These are phyloP conservation scores for Glomus cerebriforme DNA, from an alignment of 192 early-diverging fungal genomes.

Conservation along the genomic window DNA sequence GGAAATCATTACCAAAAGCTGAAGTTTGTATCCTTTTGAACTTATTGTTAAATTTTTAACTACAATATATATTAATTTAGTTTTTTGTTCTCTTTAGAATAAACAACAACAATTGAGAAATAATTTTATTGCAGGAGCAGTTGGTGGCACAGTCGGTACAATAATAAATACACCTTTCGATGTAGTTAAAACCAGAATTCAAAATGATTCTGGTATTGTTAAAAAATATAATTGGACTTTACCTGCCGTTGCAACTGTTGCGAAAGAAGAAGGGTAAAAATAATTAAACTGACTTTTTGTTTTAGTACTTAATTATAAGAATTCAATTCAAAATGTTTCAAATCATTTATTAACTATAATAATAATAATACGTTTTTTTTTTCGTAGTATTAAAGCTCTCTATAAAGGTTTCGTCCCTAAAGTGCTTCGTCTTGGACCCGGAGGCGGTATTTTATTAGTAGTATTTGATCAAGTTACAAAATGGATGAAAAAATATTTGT, in stretches of 20 bases:
- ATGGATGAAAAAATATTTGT: conserved; percentile 81
- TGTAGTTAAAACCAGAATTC: conserved; percentile 96
- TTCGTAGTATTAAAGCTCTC: conserved; percentile 64
- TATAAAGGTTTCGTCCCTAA: conserved; percentile 97
- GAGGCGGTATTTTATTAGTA: conserved; percentile 74
- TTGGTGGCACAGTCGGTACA: conserved; percentile 93
- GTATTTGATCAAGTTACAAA: conserved; percentile 86
- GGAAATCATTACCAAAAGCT: conserved; percentile 76
- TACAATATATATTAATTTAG: background rate
- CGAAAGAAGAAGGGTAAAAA: conserved; percentile 89
- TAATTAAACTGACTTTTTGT: too few species aligned
- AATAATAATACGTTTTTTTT: background rate
- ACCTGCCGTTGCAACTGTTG: conserved; percentile 74
- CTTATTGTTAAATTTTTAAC: background rate
- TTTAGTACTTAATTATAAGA: too few species aligned
- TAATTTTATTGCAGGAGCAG: conserved; percentile 89
- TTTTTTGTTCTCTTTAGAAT: conserved; percentile 41
- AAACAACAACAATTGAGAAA: conserved; percentile 73
- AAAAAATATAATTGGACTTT: conserved; percentile 90
- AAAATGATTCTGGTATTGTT: conserved; percentile 71
- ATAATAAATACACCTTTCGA: conserved; percentile 94
- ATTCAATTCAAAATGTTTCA: too few species aligned
- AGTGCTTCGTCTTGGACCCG: conserved; percentile 92
- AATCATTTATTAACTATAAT: background rate
- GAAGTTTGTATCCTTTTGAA: conserved; percentile 37